Evolutionary conservation across 1,284 basidiomycete species (phyloP).

Genomic region (Inonotus hispidus): DNA sequence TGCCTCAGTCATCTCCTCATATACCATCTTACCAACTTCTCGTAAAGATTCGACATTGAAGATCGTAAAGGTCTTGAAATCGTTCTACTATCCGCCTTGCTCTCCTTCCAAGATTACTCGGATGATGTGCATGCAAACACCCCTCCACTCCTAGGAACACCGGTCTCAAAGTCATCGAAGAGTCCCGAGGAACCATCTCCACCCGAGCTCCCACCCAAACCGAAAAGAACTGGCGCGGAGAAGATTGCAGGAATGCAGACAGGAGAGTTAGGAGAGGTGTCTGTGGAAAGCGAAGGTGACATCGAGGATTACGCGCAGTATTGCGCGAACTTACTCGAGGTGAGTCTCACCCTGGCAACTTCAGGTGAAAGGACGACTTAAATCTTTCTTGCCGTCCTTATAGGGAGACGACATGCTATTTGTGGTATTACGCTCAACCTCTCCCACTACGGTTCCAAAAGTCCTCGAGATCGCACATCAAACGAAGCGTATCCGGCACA

Average conservation of each 20-base stretch:
- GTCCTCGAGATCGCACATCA: conserved; percentile 76
- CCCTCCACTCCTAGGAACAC: conserved; percentile 16
- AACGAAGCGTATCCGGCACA: conserved; percentile 67
- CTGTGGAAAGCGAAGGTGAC: conserved; percentile 58
- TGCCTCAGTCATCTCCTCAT: too few species aligned
- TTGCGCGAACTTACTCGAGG: conserved; percentile 59
- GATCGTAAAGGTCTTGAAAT: conserved; percentile 83
- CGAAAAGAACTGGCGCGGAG: conserved; percentile 46
- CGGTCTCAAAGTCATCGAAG: conserved; percentile 11
- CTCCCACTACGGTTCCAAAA: conserved; percentile 64
- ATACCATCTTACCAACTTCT: not conserved
- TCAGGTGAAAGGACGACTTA: not conserved
- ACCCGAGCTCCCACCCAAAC: conserved; percentile 51
- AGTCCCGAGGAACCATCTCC: conserved; percentile 36
- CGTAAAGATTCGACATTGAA: conserved; percentile 66
- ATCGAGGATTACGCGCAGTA: conserved; percentile 65
- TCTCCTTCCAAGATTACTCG: conserved; percentile 72
- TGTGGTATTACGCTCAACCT: conserved; percentile 62
- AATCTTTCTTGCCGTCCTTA: not conserved
- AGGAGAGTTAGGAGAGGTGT: conserved; percentile 69
- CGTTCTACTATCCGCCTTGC: conserved; percentile 64
- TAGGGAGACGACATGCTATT: conserved; percentile 79
- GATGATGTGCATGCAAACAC: conserved; percentile 45
- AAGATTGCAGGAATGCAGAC: conserved; percentile 64
- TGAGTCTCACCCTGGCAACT: conserved; percentile 27